These are phyloP conservation scores for Blastocladiella emersonii DNA, from an alignment of 371 early-diverging fungal species.

Conservation along the genomic window DNA sequence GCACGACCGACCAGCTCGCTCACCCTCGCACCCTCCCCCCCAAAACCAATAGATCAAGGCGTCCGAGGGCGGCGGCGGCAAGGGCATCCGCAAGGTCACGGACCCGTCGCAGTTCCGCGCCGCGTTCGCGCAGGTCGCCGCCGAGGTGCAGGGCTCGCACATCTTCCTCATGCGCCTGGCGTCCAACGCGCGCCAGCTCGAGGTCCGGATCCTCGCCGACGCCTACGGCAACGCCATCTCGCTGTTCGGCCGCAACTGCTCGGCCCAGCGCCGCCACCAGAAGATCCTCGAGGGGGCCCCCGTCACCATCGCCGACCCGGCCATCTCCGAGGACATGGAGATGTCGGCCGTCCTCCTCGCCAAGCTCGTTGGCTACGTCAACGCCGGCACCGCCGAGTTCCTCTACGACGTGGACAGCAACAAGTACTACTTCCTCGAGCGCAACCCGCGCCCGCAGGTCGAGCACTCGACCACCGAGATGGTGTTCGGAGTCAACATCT, in stretches of 20 bases:
- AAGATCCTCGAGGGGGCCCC: conserved; percentile 95
- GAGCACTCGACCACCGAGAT: conserved; percentile 99
- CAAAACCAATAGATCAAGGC: conserved; percentile 92
- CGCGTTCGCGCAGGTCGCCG: conserved; percentile 69
- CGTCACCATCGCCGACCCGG: conserved; percentile 74
- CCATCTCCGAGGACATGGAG: conserved; percentile 81
- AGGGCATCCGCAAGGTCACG: conserved; percentile 91
- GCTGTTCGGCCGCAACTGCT: conserved; percentile 96
- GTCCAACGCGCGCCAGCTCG: conserved; percentile 88
- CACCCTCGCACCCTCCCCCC: too few species aligned
- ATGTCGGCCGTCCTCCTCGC: conserved; percentile 89
- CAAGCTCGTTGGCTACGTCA: conserved; percentile 85
- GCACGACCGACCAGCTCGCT: neutral
- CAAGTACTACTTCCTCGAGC: conserved; percentile 90
- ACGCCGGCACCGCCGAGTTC: conserved; percentile 97
- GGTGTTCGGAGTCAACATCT: conserved; percentile 94
- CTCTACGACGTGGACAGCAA: conserved; percentile 75
- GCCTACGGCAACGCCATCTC: conserved; percentile 93
- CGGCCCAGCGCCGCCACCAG: conserved; percentile 96
- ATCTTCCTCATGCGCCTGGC: conserved; percentile 94
- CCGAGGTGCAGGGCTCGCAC: conserved; percentile 92
- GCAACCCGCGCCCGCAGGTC: conserved; percentile 97
- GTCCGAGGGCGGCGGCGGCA: conserved; percentile 98
- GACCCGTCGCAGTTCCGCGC: conserved; percentile 52
- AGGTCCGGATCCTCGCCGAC: conserved; percentile 95